Conservation (phyloP, 2,329 filamentous ascomycete genomes). For the Pestalotiopsis sp. region DNA sequence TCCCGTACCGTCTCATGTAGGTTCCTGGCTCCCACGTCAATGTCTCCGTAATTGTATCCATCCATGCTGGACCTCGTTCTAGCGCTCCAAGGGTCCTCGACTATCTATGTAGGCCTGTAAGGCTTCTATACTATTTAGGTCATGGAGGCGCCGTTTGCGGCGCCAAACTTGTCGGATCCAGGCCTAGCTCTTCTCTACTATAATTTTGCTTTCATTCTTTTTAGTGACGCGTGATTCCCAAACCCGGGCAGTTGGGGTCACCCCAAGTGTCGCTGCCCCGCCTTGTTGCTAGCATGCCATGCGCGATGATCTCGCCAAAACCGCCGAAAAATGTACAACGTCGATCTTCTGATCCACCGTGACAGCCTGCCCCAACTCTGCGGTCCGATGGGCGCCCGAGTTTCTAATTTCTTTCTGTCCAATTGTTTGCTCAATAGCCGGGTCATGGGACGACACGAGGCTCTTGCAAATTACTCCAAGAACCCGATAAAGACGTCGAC, state of each 20-base stretch:
- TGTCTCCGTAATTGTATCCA: not conserved
- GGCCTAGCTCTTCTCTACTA: not conserved
- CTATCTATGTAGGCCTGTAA: not conserved
- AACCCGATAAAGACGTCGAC: not conserved
- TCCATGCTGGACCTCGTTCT: not conserved
- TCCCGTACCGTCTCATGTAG: not conserved
- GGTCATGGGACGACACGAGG: conserved; percentile 1
- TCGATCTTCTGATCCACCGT: not conserved
- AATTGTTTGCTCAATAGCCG: not conserved
- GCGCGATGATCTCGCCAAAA: not conserved
- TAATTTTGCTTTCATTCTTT: not conserved
- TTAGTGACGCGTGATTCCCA: conserved; percentile 5
- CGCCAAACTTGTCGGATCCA: not conserved
- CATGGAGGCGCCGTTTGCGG: not conserved
- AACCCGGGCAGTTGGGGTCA: not conserved
- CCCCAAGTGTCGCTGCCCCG: not conserved
- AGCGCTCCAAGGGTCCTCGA: not conserved
- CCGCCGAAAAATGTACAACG: conserved; percentile 3
- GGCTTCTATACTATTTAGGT: not conserved
- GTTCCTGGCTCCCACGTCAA: not conserved
- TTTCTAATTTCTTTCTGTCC: not conserved
- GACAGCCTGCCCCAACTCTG: not conserved
- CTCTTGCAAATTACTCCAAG: not conserved
- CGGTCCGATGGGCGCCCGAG: not conserved
- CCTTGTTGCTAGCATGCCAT: not conserved